phyloP scores from a whole-genome alignment of 2,329 filamentous ascomycete species.

The Pestalotiopsis sp. region DNA sequence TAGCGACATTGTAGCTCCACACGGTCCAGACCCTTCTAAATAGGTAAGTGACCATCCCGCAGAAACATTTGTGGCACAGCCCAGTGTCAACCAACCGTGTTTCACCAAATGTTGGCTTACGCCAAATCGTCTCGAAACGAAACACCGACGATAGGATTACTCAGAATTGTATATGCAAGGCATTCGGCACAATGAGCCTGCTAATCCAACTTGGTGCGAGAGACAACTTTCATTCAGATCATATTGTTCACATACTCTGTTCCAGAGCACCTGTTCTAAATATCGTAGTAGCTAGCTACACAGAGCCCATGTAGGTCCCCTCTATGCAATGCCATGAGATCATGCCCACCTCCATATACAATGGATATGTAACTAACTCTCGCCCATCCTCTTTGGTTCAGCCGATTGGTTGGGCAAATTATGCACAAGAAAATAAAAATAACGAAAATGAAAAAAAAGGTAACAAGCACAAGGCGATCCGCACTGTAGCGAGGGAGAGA shows the following conservation, averaged over 20 bases:
- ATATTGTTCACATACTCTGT: neutral
- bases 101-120: neutral
- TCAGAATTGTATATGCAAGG: too few species aligned
- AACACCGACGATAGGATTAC: neutral
- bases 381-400: neutral
- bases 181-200: too few species aligned
- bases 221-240: neutral
- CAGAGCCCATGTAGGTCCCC: constrained; percentile 3
- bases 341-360: neutral
- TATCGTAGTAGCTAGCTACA: neutral
- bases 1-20: too few species aligned
- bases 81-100: neutral
- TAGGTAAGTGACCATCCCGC: too few species aligned
- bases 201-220: neutral
- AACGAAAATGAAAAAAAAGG: neutral
- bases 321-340: neutral
- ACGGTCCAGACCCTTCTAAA: too few species aligned
- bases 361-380: constrained; percentile 3
- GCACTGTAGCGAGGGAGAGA: neutral
- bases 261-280: constrained; percentile 2
- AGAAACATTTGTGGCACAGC: neutral
- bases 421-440: constrained; percentile 4
- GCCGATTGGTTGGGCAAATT: neutral
- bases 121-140: neutral
- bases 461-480: neutral